Evolutionary conservation across 441 rosid species (phyloP), one percentile per base, ranked within the genome.

Genomic region (Bruguiera hainesii): DNA sequence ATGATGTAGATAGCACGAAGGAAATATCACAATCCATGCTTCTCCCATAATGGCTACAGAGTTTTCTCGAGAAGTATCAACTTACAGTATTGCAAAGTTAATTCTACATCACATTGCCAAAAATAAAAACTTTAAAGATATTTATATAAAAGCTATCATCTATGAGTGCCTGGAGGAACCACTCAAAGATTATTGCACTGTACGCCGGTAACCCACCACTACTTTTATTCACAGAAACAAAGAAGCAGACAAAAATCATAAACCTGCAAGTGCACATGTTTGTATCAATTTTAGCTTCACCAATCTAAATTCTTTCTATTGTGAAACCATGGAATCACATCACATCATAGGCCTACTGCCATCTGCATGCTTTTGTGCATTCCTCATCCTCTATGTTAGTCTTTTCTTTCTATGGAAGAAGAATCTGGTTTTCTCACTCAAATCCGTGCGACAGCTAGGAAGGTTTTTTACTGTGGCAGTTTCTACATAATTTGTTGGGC

Each of bases 161-260:
- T 67, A 11, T 29, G 56, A 49, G 25, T 29, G 64, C 60, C 15
- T 56, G 60, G 62, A 68, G 63, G 21, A 72, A 74, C 64, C 29
- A 64, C 60, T 33, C 75, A 48, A 70, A 72, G 62, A 69, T 75
- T 81, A 76, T 80, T 76, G 53, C 70, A 77, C 82, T 82, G 78
- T 82, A 82, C 85, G 77, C 64, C 82, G 69, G 59, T 74, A 56
- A 53, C 65, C 73, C 67, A 73, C 49, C 75, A 26, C 42, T 49
- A 74, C 66, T 20, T 73, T 81, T 80, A 71, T 75, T 77, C 86
- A 83, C 85, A 74, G 30, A 78, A 75, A 80, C 72, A 57, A 71
- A 46, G 48, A 30, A 21, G 69, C 28, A 78, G 63, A 75, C 75
- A 76, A 80, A 83, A 81, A 78, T 80, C 63, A 83, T 74, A 71